Conservation (phyloP, 495 filamentous ascomycete genomes). For the Lentithecium fluviatile region DNA sequence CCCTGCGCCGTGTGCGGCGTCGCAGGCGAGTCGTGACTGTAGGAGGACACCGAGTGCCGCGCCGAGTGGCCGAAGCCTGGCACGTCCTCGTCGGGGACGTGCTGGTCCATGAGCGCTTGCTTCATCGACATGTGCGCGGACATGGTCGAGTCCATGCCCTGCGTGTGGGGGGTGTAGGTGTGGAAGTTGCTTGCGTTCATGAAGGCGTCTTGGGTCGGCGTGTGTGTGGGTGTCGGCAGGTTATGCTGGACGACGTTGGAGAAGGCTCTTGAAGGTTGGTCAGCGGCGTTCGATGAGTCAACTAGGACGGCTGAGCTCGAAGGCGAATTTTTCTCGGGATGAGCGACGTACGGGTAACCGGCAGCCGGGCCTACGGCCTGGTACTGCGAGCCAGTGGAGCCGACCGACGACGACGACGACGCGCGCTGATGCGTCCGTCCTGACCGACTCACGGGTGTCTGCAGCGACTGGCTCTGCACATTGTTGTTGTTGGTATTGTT, state of each 20-base stretch:
- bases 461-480: conserved; percentile 30
- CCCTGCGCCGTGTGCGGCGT: conserved; percentile 57
- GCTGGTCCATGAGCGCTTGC: conserved; percentile 56
- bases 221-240: conserved; percentile 41
- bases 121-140: conserved; percentile 54
- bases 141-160: conserved; percentile 45
- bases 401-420: conserved; percentile 42
- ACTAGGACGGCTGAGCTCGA: conserved; percentile 22
- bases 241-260: conserved; percentile 30
- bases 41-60: conserved; percentile 56
- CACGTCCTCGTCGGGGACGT: conserved; percentile 44
- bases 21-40: conserved; percentile 55
- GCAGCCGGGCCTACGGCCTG: conserved; percentile 31
- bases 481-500: no score
- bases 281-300: conserved; percentile 37
- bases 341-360: conserved; percentile 40
- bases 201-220: conserved; percentile 40
- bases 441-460: conserved; percentile 23
- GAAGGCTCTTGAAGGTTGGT: conserved; percentile 35
- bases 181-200: conserved; percentile 20
- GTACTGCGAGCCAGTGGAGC: conserved; percentile 41
- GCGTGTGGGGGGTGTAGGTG: conserved; percentile 12
- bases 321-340: conserved; percentile 40
- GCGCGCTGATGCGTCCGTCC: conserved; percentile 39
- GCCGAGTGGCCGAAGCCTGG: conserved; percentile 50